Percentiles rank a stretch among this genome's conserved stretches.
phyloP scores from a whole-genome alignment of 768 basidiomycete genomes.

The Mycena polygramma region DNA sequence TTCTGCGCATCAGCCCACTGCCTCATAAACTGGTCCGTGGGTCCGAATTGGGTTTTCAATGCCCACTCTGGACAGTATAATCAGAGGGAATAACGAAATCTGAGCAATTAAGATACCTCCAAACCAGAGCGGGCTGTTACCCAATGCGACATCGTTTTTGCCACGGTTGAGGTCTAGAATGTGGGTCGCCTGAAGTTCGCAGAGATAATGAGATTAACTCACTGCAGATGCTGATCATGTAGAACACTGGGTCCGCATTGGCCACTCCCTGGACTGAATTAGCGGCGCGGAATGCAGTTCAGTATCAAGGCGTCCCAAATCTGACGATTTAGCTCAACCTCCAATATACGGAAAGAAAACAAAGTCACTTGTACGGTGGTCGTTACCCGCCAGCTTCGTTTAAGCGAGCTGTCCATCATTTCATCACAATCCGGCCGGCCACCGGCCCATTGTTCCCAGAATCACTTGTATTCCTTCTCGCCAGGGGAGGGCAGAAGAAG shows the following conservation, averaged over 20 bases:
- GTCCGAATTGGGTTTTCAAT: slow-evolving; percentile 66
- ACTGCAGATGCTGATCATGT: slow-evolving; percentile 80
- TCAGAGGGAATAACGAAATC: background rate
- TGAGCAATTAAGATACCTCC: slow-evolving; percentile 43
- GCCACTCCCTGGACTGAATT: slow-evolving; percentile 71
- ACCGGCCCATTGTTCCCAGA: too few species aligned
- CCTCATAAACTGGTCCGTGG: slow-evolving; percentile 64
- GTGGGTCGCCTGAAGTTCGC: background rate
- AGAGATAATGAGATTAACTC: slow-evolving; percentile 39
- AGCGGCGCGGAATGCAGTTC: slow-evolving; percentile 24
- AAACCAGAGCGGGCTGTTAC: slow-evolving; percentile 65
- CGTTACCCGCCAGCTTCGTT: too few species aligned
- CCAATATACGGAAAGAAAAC: slow-evolving; percentile 29
- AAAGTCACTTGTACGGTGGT: too few species aligned
- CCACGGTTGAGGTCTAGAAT: slow-evolving; percentile 70
- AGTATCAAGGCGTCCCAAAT: slow-evolving; percentile 49
- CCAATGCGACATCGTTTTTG: slow-evolving; percentile 57
- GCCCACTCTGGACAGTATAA: slow-evolving; percentile 59
- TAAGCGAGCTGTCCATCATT: too few species aligned
- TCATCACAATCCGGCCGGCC: too few species aligned
- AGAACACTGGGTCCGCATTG: slow-evolving; percentile 70
- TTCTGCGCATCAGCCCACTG: slow-evolving; percentile 78
- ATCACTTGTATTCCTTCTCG: too few species aligned
- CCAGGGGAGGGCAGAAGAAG: too few species aligned
- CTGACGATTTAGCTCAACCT: slow-evolving; percentile 60